Base-by-base conservation (phyloP, 139 green algal species). In the Gonium pectorale region DNA sequence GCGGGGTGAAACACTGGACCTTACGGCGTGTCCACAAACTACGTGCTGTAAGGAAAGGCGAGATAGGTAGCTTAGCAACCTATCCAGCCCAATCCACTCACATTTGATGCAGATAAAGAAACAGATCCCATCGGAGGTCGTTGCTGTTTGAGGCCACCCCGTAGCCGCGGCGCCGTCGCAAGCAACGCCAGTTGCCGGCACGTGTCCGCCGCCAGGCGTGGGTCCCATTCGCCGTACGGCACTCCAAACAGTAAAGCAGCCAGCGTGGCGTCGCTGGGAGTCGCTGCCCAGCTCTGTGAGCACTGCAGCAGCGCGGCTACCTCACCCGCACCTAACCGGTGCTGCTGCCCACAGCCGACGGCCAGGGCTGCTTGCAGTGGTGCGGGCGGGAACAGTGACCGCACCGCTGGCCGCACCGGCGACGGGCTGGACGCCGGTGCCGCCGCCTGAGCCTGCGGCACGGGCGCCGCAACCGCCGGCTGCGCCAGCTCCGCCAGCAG, bases 251-350 rank as follows among this genome's bases (percentile, higher is more conserved):
- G 60, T 29, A 82, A 59, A 29, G 40, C 75, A 40, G 27, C 29
- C 75, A 82, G 59, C 38, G 75, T 82, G 3, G 75, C 27, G 38
- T 71, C 60, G 59, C 75, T 82, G 4, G 75, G 24, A 0, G 40
- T 59, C 6, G 75, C 75, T 1, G 26, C 60, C 75, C 75, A 82
- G 13, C 38, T 24, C 17, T 68, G 59, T 5, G 75, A 72, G 41
- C 59, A 71, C 17, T 40, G 26, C 41, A 82, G 75, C 75, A 82
- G 75, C 60, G 62, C n/a, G 29, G 41, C 59, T 40, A 71, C 75
- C 19, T 82, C 75, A 7, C 5, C n/a, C n/a, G n/a, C n/a, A n/a
- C n/a, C n/a, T n/a, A n/a, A n/a, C n/a, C n/a, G n/a, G n/a, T n/a
- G n/a, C n/a, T n/a, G n/a, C n/a, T n/a, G n/a, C n/a, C n/a, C n/a